These are phyloP conservation scores for Daldinia childiae DNA, from an alignment of 495 filamentous ascomycete genomes.

Conservation along the genomic window DNA sequence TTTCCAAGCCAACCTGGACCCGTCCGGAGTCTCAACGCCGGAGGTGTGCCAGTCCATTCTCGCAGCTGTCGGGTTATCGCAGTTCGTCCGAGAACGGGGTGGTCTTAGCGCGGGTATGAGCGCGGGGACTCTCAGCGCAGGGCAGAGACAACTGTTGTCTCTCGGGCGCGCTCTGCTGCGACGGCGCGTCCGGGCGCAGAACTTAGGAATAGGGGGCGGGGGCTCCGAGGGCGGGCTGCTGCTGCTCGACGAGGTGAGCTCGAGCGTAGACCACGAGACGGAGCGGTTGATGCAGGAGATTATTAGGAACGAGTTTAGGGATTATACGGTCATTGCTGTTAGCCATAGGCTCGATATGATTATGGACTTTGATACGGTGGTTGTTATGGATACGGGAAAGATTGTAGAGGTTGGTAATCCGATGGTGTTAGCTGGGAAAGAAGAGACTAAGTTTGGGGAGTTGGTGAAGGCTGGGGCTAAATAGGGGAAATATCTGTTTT, in stretches of 20 bases:
- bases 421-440: background rate
- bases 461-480: background rate
- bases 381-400: conserved; percentile 42
- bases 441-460: background rate
- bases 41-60: background rate
- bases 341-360: conserved; percentile 37
- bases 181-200: background rate
- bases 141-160: background rate
- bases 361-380: conserved; percentile 37
- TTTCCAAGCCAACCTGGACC: background rate
- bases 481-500: too few relatives aligned
- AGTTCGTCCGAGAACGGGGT: background rate
- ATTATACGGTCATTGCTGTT: conserved; percentile 35
- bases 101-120: background rate
- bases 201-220: background rate
- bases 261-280: background rate
- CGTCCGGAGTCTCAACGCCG: background rate
- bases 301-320: background rate
- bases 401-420: conserved; percentile 29
- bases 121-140: background rate
- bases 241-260: background rate
- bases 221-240: background rate
- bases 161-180: background rate
- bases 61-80: background rate
- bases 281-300: background rate